Evolutionary conservation across 2,329 filamentous ascomycete genomes (phyloP).

Genomic region (Chrysoporthe cubensis): DNA sequence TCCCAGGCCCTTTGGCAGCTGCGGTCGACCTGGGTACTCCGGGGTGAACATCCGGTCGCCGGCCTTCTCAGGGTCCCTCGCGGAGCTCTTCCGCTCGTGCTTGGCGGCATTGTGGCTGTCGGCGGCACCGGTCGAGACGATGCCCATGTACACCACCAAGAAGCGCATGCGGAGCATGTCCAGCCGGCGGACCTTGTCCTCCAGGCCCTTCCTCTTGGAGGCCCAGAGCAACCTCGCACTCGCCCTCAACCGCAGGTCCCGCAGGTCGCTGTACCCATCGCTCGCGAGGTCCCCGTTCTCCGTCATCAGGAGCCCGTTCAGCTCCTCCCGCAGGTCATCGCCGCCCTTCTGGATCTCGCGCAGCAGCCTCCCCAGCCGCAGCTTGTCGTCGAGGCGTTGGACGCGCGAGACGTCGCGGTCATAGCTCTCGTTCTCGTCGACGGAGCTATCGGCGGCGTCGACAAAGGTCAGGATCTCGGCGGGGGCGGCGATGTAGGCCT

Average conservation of each 20-base stretch:
- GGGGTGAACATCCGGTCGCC: conserved; percentile 32
- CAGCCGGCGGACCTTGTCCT: conserved; percentile 61
- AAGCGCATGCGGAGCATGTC: conserved; percentile 68
- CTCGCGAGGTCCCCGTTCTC: conserved; percentile 44
- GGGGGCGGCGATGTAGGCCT: conserved; percentile 62
- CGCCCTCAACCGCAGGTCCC: conserved; percentile 44
- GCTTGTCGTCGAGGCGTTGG: conserved; percentile 63
- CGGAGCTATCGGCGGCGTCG: conserved; percentile 64
- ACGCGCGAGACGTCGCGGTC: conserved; percentile 63
- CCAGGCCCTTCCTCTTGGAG: conserved; percentile 54
- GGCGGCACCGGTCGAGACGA: conserved; percentile 50
- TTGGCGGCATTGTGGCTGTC: conserved; percentile 43
- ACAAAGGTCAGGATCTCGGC: conserved; percentile 61
- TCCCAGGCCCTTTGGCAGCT: conserved; percentile 46
- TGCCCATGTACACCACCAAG: conserved; percentile 66
- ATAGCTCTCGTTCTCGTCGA: conserved; percentile 67
- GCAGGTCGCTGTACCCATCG: conserved; percentile 29
- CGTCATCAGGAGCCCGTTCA: conserved; percentile 55
- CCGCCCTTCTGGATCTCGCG: conserved; percentile 65
- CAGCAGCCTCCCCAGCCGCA: conserved; percentile 60
- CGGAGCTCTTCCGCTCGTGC: conserved; percentile 33
- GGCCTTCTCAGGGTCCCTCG: conserved; percentile 39
- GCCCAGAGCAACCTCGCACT: conserved; percentile 63
- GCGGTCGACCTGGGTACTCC: conserved; percentile 37
- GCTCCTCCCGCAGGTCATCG: conserved; percentile 64